Evolutionary conservation across 2,329 filamentous ascomycete species (phyloP).

Genomic region (Conoideocrella luteorostrata): DNA sequence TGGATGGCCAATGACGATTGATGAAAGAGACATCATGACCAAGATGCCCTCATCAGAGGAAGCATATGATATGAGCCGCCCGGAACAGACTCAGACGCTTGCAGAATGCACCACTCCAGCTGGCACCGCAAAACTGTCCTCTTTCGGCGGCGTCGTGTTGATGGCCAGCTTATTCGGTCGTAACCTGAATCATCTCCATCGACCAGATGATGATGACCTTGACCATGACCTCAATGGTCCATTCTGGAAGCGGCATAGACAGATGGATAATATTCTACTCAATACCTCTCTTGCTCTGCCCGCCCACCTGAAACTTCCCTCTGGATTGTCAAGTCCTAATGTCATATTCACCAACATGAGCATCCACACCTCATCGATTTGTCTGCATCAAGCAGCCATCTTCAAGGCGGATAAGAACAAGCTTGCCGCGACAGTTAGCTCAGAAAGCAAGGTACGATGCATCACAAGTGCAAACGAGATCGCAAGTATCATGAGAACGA

Average conservation of each 20-base stretch:
- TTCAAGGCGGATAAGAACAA: slow-evolving; percentile 92
- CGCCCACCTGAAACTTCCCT: slow-evolving; percentile 69
- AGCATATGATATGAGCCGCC: slow-evolving; percentile 72
- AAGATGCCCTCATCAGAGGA: slow-evolving; percentile 80
- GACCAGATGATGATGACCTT: slow-evolving; percentile 71
- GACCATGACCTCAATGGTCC: slow-evolving; percentile 86
- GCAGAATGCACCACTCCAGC: slow-evolving; percentile 62
- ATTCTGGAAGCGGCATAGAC: slow-evolving; percentile 91
- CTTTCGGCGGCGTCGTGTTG: slow-evolving; percentile 73
- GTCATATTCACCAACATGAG: slow-evolving; percentile 94
- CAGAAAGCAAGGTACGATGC: slow-evolving; percentile 88
- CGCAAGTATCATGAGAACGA: slow-evolving; percentile 89
- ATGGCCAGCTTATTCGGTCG: slow-evolving; percentile 88
- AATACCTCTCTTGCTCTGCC: slow-evolving; percentile 84
- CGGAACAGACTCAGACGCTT: slow-evolving; percentile 65
- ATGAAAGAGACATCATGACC: slow-evolving; percentile 85
- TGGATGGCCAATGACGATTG: slow-evolving; percentile 92
- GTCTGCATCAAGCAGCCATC: slow-evolving; percentile 95
- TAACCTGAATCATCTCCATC: slow-evolving; percentile 85
- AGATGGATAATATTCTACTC: slow-evolving; percentile 82
- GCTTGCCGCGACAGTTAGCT: slow-evolving; percentile 67
- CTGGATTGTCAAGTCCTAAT: slow-evolving; percentile 70
- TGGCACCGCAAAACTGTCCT: slow-evolving; percentile 67
- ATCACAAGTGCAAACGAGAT: slow-evolving; percentile 92
- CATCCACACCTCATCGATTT: slow-evolving; percentile 93